Conservation (phyloP, 495 filamentous ascomycete species). For the Xylaria bambusicola region DNA sequence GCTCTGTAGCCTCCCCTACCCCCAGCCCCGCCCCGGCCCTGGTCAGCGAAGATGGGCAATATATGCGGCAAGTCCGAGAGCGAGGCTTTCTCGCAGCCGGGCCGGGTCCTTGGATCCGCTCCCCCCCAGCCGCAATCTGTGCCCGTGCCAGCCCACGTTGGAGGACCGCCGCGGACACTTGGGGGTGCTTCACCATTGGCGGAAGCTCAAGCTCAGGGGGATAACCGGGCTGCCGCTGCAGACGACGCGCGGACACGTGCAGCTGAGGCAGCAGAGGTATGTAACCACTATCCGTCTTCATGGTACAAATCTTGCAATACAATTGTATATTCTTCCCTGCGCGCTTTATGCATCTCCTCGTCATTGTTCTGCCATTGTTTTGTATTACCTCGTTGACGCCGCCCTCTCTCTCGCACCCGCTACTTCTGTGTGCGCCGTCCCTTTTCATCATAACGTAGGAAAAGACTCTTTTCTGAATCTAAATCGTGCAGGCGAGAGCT, state of each 20-base stretch:
- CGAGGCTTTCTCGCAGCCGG: constrained; percentile 62
- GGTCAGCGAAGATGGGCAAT: constrained; percentile 68
- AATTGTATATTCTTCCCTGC: too few relatives aligned
- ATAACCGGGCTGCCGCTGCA: constrained; percentile 27
- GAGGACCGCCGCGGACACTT: constrained; percentile 59
- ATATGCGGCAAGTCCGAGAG: constrained; percentile 68
- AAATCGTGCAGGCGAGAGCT: constrained; percentile 44
- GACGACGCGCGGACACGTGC: constrained; percentile 61
- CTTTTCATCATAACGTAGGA: too few relatives aligned
- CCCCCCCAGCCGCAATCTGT: constrained; percentile 38
- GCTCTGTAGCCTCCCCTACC: too few relatives aligned
- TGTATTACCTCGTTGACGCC: too few relatives aligned
- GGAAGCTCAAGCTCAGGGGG: constrained; percentile 17
- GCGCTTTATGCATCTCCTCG: too few relatives aligned
- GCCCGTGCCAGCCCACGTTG: constrained; percentile 43
- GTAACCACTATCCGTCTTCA: constrained; percentile 19
- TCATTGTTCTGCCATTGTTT: too few relatives aligned
- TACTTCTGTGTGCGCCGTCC: too few relatives aligned
- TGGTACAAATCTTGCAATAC: not conserved
- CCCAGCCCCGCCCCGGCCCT: too few relatives aligned
- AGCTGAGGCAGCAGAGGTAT: constrained; percentile 69
- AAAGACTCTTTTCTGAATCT: not conserved
- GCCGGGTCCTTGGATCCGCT: constrained; percentile 61
- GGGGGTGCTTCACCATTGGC: constrained; percentile 36
- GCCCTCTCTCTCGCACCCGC: too few relatives aligned